phyloP scores from a whole-genome alignment of 2,329 filamentous ascomycete species.

The Canariomyces notabilis region DNA sequence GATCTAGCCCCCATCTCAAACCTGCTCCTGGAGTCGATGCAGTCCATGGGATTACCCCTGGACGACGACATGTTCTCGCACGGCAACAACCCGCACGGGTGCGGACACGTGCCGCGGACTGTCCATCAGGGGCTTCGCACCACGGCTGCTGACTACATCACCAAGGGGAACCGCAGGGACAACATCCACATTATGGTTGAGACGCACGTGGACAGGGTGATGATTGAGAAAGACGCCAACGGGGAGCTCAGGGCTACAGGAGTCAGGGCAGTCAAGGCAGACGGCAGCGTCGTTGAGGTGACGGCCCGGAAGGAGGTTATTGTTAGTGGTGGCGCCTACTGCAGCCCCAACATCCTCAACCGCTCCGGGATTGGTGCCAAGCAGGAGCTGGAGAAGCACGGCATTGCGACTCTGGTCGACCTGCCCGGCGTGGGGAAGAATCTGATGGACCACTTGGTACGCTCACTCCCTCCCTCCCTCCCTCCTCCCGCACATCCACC shows the following conservation, averaged over 20 bases:
- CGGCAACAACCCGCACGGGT: too few relatives aligned
- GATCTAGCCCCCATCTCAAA: too few relatives aligned
- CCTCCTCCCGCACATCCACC: too few relatives aligned
- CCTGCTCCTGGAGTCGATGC: too few relatives aligned
- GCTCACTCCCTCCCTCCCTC: too few relatives aligned
- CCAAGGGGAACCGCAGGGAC: conserved; percentile 12
- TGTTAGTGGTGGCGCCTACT: conserved; percentile 38
- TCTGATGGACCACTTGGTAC: conserved; percentile 32
- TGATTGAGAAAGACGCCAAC: conserved; percentile 33
- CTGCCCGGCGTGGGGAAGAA: conserved; percentile 37
- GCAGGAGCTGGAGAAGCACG: conserved; percentile 1
- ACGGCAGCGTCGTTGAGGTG: conserved; percentile 11
- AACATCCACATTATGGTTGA: conserved; percentile 37
- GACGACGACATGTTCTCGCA: too few relatives aligned
- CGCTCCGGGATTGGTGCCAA: conserved; percentile 30
- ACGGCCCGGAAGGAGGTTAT: conserved; percentile 37
- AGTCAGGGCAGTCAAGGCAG: conserved; percentile 30
- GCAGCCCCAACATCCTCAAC: conserved; percentile 40
- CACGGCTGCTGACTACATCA: too few relatives aligned
- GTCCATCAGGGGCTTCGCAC: too few relatives aligned
- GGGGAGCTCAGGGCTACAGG: conserved; percentile 30
- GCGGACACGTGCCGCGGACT: too few relatives aligned
- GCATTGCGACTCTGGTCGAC: conserved; percentile 28
- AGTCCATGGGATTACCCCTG: too few relatives aligned
- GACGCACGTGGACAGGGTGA: conserved; percentile 40